Percentiles rank a stretch among this genome's conserved stretches.
Evolutionary conservation across 371 early-diverging fungal genomes (phyloP).

Genomic region (Mortierella polycephala): DNA sequence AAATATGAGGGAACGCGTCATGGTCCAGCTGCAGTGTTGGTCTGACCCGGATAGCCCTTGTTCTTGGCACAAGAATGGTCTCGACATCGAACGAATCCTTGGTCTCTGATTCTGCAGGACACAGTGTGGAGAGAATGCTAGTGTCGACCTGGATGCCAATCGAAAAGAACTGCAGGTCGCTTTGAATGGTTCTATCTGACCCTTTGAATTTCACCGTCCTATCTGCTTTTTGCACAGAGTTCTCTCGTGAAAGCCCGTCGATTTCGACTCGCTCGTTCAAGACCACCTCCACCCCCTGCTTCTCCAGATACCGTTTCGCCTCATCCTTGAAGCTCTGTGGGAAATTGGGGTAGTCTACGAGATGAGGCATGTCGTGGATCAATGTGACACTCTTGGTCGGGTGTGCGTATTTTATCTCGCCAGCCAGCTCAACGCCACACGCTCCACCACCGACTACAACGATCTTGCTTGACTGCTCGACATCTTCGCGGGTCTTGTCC

Average conservation of each 20-base stretch:
- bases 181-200: slow-evolving; percentile 54
- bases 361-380: slow-evolving; percentile 57
- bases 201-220: slow-evolving; percentile 56
- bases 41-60: slow-evolving; percentile 62
- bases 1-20: slow-evolving; percentile 66
- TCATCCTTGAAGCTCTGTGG: slow-evolving; percentile 61
- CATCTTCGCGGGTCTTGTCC: slow-evolving; percentile 54
- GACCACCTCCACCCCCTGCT: slow-evolving; percentile 73
- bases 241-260: slow-evolving; percentile 32
- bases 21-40: slow-evolving; percentile 73
- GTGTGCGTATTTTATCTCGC: slow-evolving; percentile 63
- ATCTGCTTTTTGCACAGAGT: slow-evolving; percentile 40
- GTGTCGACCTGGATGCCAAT: slow-evolving; percentile 60
- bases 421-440: slow-evolving; percentile 75
- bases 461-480: slow-evolving; percentile 65
- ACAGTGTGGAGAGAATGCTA: slow-evolving; percentile 54
- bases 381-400: slow-evolving; percentile 61
- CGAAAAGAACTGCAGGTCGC: slow-evolving; percentile 61
- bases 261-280: slow-evolving; percentile 66
- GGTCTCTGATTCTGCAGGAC: slow-evolving; percentile 19
- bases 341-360: slow-evolving; percentile 56
- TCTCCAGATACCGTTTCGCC: slow-evolving; percentile 60
- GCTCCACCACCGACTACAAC: slow-evolving; percentile 76
- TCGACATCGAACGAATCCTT: slow-evolving; percentile 1
- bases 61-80: slow-evolving; percentile 38